phyloP scores from a whole-genome alignment of 192 early-diverging fungal species.

The Podila minutissima region DNA sequence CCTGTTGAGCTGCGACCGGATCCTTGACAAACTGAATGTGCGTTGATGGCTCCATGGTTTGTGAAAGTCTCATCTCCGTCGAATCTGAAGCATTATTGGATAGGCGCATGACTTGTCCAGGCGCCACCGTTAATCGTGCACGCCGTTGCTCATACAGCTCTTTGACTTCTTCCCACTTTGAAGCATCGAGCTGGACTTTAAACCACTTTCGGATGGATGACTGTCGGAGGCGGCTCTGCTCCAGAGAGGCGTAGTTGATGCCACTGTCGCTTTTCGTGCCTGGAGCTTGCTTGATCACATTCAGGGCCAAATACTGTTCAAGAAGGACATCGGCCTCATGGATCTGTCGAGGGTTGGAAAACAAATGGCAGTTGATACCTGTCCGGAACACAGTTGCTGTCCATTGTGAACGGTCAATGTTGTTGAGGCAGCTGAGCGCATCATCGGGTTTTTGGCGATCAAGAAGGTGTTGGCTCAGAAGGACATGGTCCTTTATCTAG shows the following conservation, averaged over 20 bases:
- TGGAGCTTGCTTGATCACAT: not conserved
- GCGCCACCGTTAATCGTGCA: constrained; percentile 7
- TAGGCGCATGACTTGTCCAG: not conserved
- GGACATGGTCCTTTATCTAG: constrained; percentile 24
- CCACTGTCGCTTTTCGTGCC: not conserved
- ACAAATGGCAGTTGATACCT: constrained; percentile 24
- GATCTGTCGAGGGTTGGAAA: constrained; percentile 28
- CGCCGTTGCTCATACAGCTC: constrained; percentile 23
- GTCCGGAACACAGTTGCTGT: constrained; percentile 1
- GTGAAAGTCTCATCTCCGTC: not conserved
- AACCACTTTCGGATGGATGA: constrained; percentile 16
- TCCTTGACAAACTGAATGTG: not conserved
- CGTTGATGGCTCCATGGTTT: not conserved
- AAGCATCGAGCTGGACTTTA: constrained; percentile 17
- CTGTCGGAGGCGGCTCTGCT: constrained; percentile 2
- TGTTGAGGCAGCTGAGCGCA: constrained; percentile 9
- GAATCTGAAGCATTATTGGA: too few species aligned
- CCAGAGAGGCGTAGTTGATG: not conserved
- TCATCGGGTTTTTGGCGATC: constrained; percentile 9
- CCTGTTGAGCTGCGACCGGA: not conserved
- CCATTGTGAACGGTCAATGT: constrained; percentile 9
- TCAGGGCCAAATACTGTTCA: constrained; percentile 9
- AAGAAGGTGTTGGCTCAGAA: constrained; percentile 10
- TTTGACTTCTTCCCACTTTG: constrained; percentile 36
- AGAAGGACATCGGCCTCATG: constrained; percentile 20